Evolutionary conservation across 306 rosid species (phyloP).

Genomic region (Oxytropis ochrocephala): DNA sequence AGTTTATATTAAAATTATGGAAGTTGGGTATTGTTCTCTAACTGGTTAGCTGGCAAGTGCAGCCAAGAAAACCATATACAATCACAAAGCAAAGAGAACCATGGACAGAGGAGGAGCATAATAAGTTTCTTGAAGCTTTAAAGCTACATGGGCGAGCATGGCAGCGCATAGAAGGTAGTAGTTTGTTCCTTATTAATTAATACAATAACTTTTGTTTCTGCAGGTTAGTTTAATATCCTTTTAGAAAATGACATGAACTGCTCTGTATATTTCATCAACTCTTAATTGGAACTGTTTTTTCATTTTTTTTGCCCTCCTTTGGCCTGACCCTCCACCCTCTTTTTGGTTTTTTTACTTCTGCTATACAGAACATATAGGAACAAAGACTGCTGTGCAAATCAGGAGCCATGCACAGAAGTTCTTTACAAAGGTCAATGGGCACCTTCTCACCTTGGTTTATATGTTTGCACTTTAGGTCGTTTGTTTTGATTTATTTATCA

Average conservation of each 20-base stretch:
- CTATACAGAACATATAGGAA: conserved; percentile 85
- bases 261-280: conserved; percentile 12
- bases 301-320: not conserved
- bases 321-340: not conserved
- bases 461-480: conserved; percentile 1
- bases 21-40: conserved; percentile 7
- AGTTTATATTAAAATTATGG: not conserved
- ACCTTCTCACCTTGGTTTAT: conserved; percentile 38
- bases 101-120: conserved; percentile 98
- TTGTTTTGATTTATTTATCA: conserved; percentile 12
- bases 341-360: conserved; percentile 25
- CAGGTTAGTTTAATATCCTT: not conserved
- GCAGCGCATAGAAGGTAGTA: conserved; percentile 92
- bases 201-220: conserved; percentile 7
- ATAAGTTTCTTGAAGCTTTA: conserved; percentile 79
- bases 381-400: conserved; percentile 97
- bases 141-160: conserved; percentile 95
- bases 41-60: conserved; percentile 22
- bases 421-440: conserved; percentile 79
- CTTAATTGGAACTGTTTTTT: conserved; percentile 13
- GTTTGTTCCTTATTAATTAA: not conserved
- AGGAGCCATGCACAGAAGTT: conserved; percentile 97
- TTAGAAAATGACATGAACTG: conserved; percentile 10
- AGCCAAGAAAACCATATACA: conserved; percentile 88
- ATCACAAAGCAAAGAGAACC: conserved; percentile 94